Base-by-base conservation (phyloP, 768 basidiomycete species). In the Hirschioporus abietinus region DNA sequence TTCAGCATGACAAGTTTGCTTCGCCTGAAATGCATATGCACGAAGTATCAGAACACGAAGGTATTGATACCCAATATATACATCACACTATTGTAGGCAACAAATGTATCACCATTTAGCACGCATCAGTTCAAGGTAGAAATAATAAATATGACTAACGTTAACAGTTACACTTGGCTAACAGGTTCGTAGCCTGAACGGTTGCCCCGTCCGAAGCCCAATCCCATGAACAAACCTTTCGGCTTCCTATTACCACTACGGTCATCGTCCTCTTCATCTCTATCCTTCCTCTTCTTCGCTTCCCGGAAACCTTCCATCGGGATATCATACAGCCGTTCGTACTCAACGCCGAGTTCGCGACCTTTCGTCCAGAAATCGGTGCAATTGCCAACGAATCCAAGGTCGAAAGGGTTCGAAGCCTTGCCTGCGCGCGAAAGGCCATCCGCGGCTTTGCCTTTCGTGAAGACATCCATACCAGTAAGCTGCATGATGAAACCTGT, bases 341-440 rank as follows among this genome's bases (percentile, higher is more conserved):
- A 99, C 75, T 96, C 90, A 60, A 99, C 92, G 1, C 93, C 93
- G 26, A 96, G 78, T 76, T 93, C 92, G 67, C 82, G 82, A 25
- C 95, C 93, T 66, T 84, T 85, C 63, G 87, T 87, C 96, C 96
- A 99, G 77, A 99, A 99, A 80, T 99, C 96, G 72, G 85, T 87
- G 76, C 94, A 96, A 74, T 96, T 96, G 66, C 82, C 80, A 23
- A 84, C 77, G 18, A 90, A 60, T 1, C 96, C 96, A 24, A 92
- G 71, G 77, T 97, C 94, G 75, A 99, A 99, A 57, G 96, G 97
- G 77, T 99, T 99, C 64, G 86, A 83, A 42, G 91, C 89, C 66
- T 85, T 88, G 7, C 86, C 81, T 0, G 92, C 89, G 26, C 88
- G 82, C 62, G 88, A 86, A 65, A 99, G 88, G 25, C 96, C 95